Conservation (phyloP, 129 eudicot genomes). For the Solidago caesia region DNA sequence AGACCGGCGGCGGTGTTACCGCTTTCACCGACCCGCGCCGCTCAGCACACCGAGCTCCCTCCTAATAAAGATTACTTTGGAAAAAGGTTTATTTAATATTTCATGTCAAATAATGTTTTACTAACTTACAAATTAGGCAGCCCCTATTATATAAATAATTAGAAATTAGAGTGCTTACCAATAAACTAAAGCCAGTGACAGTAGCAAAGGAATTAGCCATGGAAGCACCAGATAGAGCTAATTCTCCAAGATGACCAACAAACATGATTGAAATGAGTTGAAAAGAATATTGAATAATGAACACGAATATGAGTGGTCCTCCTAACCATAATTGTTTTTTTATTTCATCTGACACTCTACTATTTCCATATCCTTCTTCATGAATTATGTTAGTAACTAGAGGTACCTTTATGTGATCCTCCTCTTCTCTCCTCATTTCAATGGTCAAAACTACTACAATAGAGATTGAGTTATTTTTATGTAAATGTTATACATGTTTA, state of each 20-base stretch:
- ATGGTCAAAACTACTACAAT: not conserved
- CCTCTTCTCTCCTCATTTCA: slow-evolving; percentile 27
- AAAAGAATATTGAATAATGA: slow-evolving; percentile 50
- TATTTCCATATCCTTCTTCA: slow-evolving; percentile 3
- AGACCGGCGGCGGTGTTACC: no score
- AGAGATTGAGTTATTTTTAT: not conserved
- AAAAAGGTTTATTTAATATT: no score
- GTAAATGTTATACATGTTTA: not conserved
- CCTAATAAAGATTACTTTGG: no score
- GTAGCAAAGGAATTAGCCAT: slow-evolving; percentile 79
- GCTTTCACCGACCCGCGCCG: no score
- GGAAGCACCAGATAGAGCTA: slow-evolving; percentile 80
- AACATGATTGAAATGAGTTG: slow-evolving; percentile 74
- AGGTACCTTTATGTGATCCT: not conserved
- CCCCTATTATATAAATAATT: not conserved
- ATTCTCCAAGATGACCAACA: slow-evolving; percentile 83
- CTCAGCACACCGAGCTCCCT: no score
- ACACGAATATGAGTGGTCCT: slow-evolving; percentile 68
- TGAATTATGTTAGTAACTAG: slow-evolving; percentile 1
- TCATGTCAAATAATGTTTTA: not conserved
- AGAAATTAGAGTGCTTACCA: slow-evolving; percentile 37
- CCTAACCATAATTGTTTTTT: slow-evolving; percentile 68
- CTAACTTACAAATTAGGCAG: not conserved
- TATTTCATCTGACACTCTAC: slow-evolving; percentile 38
- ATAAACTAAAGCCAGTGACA: slow-evolving; percentile 72